Evolutionary conservation across 139 green algal species (phyloP), one percentile per base, ranked within the genome.

Genomic region (Bryopsis sp.): DNA sequence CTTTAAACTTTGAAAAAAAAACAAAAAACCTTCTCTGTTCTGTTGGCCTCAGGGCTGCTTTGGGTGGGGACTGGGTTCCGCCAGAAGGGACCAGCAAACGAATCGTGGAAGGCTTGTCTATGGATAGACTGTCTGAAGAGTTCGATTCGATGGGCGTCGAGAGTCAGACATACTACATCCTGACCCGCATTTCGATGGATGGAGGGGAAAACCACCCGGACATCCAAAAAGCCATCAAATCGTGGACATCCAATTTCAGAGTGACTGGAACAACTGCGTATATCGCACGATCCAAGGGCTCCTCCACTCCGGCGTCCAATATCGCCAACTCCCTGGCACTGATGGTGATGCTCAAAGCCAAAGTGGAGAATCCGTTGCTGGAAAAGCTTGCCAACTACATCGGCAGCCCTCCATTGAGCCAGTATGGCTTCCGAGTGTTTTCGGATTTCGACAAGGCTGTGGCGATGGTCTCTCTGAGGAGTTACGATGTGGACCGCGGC

Each of bases 251-350:
- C 48, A 33, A 58, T 32, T 38, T 83, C 19, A 50, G 81, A 35
- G 72, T 81, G 6, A 60, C 68, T 11, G 79, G 74, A 2, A 75
- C 76, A 22, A 85, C 79, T 1, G 79, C 81, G 8, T 87, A 85
- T 48, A 72, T 87, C 3, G 65, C 79, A 0, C 39, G 26, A 6
- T 58, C 2, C 1, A 36, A 76, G 2, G 71, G 73, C 32, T 58
- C 59, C 8, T 32, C 59, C 2, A 48, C 26, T 2, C 62, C 75
- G 6, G 74, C 75, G 19, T 64, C 64, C 26, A 57, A 58, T 50
- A 6, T 50, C 8, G 62, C 62, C 39, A 70, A 78, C 39, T 59
- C 64, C 3, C 54, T 76, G 5, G 67, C 72, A 31, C 76, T 81
- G 31, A 34, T 71, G 31, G 32, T 64, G n/a, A 46, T 72, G 33